Conservation (phyloP, 768 basidiomycete species). For the Boletales sp. region DNA sequence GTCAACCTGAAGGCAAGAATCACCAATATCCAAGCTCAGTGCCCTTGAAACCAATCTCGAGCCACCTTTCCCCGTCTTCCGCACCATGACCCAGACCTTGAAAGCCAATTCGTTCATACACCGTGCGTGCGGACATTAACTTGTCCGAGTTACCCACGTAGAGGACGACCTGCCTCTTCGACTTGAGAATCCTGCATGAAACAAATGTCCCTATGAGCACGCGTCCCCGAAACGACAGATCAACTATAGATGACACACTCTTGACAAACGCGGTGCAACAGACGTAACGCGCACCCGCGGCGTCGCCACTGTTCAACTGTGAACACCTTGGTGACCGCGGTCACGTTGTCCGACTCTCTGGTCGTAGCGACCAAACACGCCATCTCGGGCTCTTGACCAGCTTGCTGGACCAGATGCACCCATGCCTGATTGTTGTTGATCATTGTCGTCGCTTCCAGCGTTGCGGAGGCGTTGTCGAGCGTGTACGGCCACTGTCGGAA, state of each 20-base stretch:
- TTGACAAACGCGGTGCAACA: conserved; percentile 54
- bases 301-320: conserved; percentile 51
- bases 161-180: conserved; percentile 36
- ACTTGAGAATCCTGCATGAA: conserved; percentile 27
- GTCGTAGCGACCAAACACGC: conserved; percentile 72
- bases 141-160: conserved; percentile 49
- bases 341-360: conserved; percentile 48
- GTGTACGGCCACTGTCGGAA: conserved; percentile 50
- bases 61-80: conserved; percentile 14
- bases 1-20: not conserved
- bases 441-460: conserved; percentile 47
- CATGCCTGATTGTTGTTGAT: conserved; percentile 50
- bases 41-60: conserved; percentile 14
- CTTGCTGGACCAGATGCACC: conserved; percentile 47
- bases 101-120: conserved; percentile 20
- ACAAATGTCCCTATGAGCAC: conserved; percentile 1
- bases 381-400: conserved; percentile 33
- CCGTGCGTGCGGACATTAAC: conserved; percentile 14
- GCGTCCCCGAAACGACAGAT: not conserved
- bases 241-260: conserved; percentile 35
- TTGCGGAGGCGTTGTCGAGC: conserved; percentile 40
- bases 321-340: conserved; percentile 68
- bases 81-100: conserved; percentile 17
- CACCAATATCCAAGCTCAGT: conserved; percentile 20
- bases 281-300: conserved; percentile 53